Evolutionary conservation across 148 eudicot genomes (phyloP).

Genomic region (Rhododendron simsii): DNA sequence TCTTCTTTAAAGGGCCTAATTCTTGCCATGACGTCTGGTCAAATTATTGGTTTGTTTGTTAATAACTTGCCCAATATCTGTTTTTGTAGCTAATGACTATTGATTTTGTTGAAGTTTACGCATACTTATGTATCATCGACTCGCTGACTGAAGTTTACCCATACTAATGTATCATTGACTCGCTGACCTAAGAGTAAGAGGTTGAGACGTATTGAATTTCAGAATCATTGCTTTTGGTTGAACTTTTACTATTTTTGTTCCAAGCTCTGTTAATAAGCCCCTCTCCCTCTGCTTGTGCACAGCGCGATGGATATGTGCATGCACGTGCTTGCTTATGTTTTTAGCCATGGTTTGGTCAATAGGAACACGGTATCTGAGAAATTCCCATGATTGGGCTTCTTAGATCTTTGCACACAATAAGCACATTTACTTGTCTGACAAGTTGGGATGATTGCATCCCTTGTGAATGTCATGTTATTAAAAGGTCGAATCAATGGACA

Average conservation of each 20-base stretch:
- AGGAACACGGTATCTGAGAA: background rate
- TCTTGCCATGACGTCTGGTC: background rate
- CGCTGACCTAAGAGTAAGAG: too few relatives aligned
- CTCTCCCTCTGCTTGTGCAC: background rate
- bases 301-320: background rate
- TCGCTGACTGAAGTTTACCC: too few relatives aligned
- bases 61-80: too few relatives aligned
- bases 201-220: background rate
- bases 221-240: background rate
- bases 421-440: background rate
- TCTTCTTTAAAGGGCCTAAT: background rate
- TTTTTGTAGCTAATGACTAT: background rate
- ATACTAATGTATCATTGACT: too few relatives aligned
- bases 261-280: too few relatives aligned
- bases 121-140: too few relatives aligned
- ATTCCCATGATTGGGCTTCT: background rate
- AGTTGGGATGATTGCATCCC: background rate
- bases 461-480: background rate
- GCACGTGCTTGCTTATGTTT: too few relatives aligned
- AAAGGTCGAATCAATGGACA: background rate
- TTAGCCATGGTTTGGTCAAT: too few relatives aligned
- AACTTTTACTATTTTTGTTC: background rate
- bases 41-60: background rate
- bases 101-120: background rate
- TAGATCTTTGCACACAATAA: background rate